Base-by-base conservation (phyloP, 805 yeast genomes). In the Ogataea nonfermentans region DNA sequence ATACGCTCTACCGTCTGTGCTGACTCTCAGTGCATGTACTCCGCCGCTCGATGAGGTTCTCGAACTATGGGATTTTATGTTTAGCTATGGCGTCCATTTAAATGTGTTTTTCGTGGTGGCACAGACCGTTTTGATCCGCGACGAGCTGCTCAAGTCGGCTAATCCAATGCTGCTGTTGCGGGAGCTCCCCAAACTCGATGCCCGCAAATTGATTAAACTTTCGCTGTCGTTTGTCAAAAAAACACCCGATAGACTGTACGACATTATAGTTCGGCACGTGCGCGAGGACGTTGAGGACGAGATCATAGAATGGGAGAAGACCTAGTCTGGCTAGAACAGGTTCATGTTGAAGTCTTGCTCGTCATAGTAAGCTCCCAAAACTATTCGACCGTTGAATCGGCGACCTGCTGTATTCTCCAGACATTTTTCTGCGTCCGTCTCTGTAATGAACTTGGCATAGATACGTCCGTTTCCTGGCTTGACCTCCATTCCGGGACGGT, bases 1-100 rank as follows among this genome's bases (percentile, higher is more conserved):
- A 17, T 89, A 89, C 58, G 96, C 95, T 0, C 80, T 89, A 48
- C 85, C 89, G 4, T 79, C 90, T 0, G 84, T 88, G 1, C 63
- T 90, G 47, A 89, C 97, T 0, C 65, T 90, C 32, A 79, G 90
- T 40, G 91, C 96, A 2, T 86, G 95, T 52, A 87, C 95, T 5
- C 95, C 95, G 8, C 90, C 96, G 0, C 66, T 90, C 31, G 65
- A 68, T 23, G 87, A 89, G 47, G 84, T 85, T 1, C 62, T 89
- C 26, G 75, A 79, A 42, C 68, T 89, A 12, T 89, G 97, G 97
- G 97, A 89, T 59, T 84, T 89, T 49, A 63, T 88, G 51, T 84
- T 89, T 61, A 95, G 96, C 3, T 89, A 86, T 53, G 97, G 97
- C 0, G 78, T 84, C 13, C 96, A 90, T 55, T 73, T 88, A 80